phyloP scores from a whole-genome alignment of 352 stramenopile species.

The Thalassiosira oceanica region DNA sequence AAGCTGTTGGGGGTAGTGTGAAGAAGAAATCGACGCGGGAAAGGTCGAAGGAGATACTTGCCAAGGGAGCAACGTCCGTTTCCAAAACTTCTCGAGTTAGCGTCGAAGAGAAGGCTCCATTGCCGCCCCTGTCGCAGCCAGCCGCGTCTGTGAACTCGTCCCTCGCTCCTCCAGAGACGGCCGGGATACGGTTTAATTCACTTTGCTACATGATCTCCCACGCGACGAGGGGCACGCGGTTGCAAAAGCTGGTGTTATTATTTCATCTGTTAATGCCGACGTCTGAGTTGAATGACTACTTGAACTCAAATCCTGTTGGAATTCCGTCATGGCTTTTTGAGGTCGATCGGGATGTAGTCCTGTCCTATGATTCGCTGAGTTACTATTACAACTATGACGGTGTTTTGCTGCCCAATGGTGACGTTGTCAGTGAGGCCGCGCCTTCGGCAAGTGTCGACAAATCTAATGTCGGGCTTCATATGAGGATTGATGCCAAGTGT shows the following conservation, averaged over 20 bases:
- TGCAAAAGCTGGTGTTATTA: constrained; percentile 66
- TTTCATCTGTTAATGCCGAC: constrained; percentile 70
- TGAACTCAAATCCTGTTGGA: constrained; percentile 68
- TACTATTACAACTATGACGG: constrained; percentile 70
- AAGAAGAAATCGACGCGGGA: constrained; percentile 2
- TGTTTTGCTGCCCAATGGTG: constrained; percentile 23
- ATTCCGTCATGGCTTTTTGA: constrained; percentile 75
- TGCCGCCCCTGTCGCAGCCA: too few species aligned
- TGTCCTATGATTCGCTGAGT: constrained; percentile 60
- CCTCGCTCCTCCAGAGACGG: constrained; percentile 8
- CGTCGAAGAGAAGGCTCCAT: constrained; percentile 1
- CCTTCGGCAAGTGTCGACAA: neutral
- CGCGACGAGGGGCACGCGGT: constrained; percentile 54
- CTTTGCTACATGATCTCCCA: constrained; percentile 59
- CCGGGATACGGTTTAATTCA: constrained; percentile 53
- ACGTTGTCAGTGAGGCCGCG: neutral
- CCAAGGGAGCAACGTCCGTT: neutral
- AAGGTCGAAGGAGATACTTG: neutral
- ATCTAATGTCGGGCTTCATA: neutral
- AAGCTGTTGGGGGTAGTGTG: constrained; percentile 3
- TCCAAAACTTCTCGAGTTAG: neutral
- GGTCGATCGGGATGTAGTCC: constrained; percentile 49
- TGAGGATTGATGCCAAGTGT: constrained; percentile 38
- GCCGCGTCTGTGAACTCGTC: too few species aligned
- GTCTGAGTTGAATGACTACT: constrained; percentile 44